Evolutionary conservation across 2,329 filamentous ascomycete genomes (phyloP), one percentile per base, ranked within the genome.

Genomic region (Tympanopsis confertula): DNA sequence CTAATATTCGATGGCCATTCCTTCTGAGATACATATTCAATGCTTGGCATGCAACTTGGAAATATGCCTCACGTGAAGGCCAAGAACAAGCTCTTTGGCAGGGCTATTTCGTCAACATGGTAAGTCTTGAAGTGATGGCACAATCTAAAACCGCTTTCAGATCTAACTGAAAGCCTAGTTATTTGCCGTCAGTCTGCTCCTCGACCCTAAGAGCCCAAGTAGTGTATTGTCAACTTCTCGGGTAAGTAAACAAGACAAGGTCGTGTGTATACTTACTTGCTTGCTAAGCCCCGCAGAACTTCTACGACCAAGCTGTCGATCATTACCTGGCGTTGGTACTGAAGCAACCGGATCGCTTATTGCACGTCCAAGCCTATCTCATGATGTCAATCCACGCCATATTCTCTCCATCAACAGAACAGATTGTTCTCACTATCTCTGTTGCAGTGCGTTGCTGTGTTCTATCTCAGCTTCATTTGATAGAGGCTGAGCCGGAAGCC

Each of bases 101-200:
- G 19, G 46, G 46, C 12, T 55, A 49, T 40, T 54, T 54, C 33
- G 41, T 47, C 2, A 49, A 51, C 35, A 49, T 54, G 35, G 46
- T 54, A n/a, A n/a, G n/a, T n/a, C n/a, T n/a, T n/a, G n/a, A n/a
- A n/a, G n/a, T n/a, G n/a, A n/a, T n/a, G n/a, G n/a, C n/a, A n/a
- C n/a, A n/a, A n/a, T n/a, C n/a, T n/a, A n/a, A n/a, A n/a, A n/a
- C n/a, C n/a, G n/a, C n/a, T n/a, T n/a, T n/a, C n/a, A n/a, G n/a
- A n/a, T n/a, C n/a, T n/a, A n/a, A n/a, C n/a, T n/a, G n/a, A n/a
- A n/a, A n/a, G n/a, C n/a, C n/a, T n/a, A n/a, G n/a, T n/a, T n/a
- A n/a, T 45, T 41, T 38, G 44, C 44, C 2, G 46, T 46, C 5
- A 44, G 44, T 15, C 36, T 52, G 2, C 40, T 51, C 13, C 35